Conservation (phyloP, 176 grass and related monocot genomes). For the Chrysopogon serrulatus region DNA sequence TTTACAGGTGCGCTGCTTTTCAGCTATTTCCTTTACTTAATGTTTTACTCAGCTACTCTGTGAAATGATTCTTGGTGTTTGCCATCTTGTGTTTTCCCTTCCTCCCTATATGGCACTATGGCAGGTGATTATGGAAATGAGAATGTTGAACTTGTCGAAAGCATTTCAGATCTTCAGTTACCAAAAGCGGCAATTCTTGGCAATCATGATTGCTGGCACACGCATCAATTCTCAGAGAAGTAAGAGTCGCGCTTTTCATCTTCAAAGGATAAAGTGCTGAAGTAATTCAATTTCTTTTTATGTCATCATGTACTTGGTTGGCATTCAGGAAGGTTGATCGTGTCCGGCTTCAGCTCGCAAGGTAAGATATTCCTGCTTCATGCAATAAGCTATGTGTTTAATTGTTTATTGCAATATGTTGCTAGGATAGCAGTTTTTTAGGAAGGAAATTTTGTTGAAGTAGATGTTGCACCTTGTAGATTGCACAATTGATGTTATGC, state of each 20-base stretch:
- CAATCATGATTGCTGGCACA: constrained; percentile 92
- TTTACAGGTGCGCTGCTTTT: constrained; percentile 62
- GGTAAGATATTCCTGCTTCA: constrained; percentile 43
- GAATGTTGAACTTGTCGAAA: constrained; percentile 91
- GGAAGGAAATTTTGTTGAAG: background rate
- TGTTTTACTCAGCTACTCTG: background rate
- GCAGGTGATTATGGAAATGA: constrained; percentile 94
- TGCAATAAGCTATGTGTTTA: background rate
- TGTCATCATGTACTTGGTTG: constrained; percentile 29
- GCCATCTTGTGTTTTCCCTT: background rate
- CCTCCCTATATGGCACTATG: constrained; percentile 35
- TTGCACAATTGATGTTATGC: constrained; percentile 6
- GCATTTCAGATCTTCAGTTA: constrained; percentile 79
- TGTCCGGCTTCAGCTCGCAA: constrained; percentile 68
- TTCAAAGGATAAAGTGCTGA: constrained; percentile 5
- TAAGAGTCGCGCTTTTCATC: constrained; percentile 37
- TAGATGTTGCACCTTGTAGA: background rate
- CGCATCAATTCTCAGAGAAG: constrained; percentile 83
- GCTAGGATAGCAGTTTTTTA: background rate
- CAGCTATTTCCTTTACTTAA: background rate
- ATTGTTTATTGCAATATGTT: background rate
- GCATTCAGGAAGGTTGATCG: constrained; percentile 65
- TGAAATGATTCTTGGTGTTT: constrained; percentile 13
- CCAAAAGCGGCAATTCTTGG: constrained; percentile 92
- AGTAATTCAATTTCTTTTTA: constrained; percentile 25